Conservation (phyloP, 192 early-diverging fungal genomes). For the Backusella parvicylindrica region DNA sequence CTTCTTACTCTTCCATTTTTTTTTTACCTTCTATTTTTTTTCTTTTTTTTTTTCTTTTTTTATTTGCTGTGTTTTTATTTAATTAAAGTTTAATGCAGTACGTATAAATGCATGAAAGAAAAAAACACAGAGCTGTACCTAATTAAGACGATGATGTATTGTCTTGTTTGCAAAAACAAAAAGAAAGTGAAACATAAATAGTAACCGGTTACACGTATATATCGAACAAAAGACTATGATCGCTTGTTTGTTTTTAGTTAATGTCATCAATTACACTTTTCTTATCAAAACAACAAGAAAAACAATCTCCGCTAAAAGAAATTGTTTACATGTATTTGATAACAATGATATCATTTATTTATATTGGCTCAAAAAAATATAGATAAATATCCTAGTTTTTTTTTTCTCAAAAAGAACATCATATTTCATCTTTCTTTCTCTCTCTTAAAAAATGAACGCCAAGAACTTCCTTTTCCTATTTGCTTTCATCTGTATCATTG, state of each 20-base stretch:
- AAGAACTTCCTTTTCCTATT: not conserved
- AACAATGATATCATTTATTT: not conserved
- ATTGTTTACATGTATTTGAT: not conserved
- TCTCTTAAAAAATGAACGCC: slow-evolving; percentile 11
- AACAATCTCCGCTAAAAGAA: not conserved
- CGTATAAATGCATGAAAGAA: not conserved
- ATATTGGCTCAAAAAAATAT: not conserved
- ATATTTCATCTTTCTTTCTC: not conserved
- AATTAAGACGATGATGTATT: not conserved
- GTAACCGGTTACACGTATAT: not conserved
- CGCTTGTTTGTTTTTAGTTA: not conserved
- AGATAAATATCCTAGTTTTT: not conserved
- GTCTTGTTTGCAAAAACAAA: not conserved
- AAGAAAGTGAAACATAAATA: not conserved
- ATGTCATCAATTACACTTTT: not conserved
- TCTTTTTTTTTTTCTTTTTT: not conserved
- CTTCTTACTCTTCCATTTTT: not conserved
- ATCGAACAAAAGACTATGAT: not conserved
- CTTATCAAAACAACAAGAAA: not conserved
- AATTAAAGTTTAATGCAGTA: not conserved
- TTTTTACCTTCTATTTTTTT: not conserved
- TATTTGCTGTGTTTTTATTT: not conserved
- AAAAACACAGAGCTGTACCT: not conserved
- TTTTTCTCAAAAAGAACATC: not conserved
- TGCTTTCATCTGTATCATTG: slow-evolving; percentile 4